A percentile compares a stretch with the other conserved stretches of the same genome.
These are phyloP conservation scores for Bonia amplexicaulis DNA, from an alignment of 176 grass and related monocot genomes.

Conservation along the genomic window DNA sequence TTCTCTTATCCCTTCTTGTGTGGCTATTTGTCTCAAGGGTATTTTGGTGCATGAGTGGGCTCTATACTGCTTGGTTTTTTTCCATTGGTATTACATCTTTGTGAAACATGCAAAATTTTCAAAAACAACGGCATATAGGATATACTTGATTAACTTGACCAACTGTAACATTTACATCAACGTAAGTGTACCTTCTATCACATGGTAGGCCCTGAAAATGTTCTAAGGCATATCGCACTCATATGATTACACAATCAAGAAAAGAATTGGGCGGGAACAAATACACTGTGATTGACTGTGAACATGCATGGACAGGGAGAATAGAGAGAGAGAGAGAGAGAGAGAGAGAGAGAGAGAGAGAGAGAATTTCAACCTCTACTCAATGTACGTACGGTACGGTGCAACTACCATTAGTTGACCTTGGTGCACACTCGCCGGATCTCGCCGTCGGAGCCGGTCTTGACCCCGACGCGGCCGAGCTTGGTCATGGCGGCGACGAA, in stretches of 20 bases:
- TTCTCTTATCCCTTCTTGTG: too few relatives aligned
- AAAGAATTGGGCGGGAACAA: slow-evolving; percentile 43
- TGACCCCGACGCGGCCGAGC: slow-evolving; percentile 72
- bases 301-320: background rate
- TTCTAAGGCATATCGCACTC: background rate
- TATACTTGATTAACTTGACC: slow-evolving; percentile 19
- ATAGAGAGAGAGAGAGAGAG: background rate
- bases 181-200: slow-evolving; percentile 24
- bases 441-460: slow-evolving; percentile 53
- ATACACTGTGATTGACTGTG: slow-evolving; percentile 7
- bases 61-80: too few relatives aligned
- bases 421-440: slow-evolving; percentile 72
- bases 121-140: slow-evolving; percentile 1
- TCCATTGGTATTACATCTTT: background rate
- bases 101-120: background rate
- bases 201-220: slow-evolving; percentile 19
- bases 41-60: too few relatives aligned
- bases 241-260: slow-evolving; percentile 20
- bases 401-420: slow-evolving; percentile 38
- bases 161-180: slow-evolving; percentile 40
- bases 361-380: background rate
- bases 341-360: background rate
- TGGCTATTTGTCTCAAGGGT: too few relatives aligned
- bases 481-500: slow-evolving; percentile 71
- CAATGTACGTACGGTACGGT: background rate